Conservation (phyloP, 169 alveolate species). For the Babesia bigemina region DNA sequence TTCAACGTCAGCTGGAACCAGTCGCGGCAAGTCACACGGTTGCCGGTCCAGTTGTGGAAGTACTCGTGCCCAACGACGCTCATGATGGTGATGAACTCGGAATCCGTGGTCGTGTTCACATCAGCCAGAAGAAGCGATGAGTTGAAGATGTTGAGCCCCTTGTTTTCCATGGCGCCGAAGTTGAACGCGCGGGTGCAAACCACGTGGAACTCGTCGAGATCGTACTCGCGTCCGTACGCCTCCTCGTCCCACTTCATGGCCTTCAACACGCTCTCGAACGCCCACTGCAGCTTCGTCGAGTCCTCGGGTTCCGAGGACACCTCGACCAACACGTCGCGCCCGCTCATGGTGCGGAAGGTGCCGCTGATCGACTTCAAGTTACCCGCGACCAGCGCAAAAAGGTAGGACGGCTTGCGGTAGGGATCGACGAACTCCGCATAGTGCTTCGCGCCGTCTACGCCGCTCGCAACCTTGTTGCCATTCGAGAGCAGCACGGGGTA, state of each 20-base stretch:
- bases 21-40: constrained; percentile 91
- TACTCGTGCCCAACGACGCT: constrained; percentile 91
- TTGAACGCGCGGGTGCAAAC: constrained; percentile 89
- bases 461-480: constrained; percentile 83
- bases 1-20: constrained; percentile 93
- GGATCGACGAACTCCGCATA: constrained; percentile 90
- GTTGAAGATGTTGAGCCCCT: constrained; percentile 90
- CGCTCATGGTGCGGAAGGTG: constrained; percentile 81
- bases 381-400: constrained; percentile 93
- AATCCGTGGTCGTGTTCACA: constrained; percentile 85
- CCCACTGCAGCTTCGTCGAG: constrained; percentile 82
- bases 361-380: constrained; percentile 76
- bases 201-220: constrained; percentile 86
- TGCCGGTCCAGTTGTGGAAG: constrained; percentile 94
- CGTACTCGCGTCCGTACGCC: constrained; percentile 88
- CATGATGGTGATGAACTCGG: constrained; percentile 83
- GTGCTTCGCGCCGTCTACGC: constrained; percentile 77
- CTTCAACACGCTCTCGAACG: constrained; percentile 83
- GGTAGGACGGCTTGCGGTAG: constrained; percentile 88
- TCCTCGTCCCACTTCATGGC: constrained; percentile 94
- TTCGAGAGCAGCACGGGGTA: constrained; percentile 87
- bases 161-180: constrained; percentile 94
- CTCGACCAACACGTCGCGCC: constrained; percentile 77
- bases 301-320: constrained; percentile 84
- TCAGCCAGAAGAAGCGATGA: constrained; percentile 86